A percentile compares a stretch with the other conserved stretches of the same genome.
phyloP scores from a whole-genome alignment of 139 green algal species.

The Limnomonas spitsbergensis region DNA sequence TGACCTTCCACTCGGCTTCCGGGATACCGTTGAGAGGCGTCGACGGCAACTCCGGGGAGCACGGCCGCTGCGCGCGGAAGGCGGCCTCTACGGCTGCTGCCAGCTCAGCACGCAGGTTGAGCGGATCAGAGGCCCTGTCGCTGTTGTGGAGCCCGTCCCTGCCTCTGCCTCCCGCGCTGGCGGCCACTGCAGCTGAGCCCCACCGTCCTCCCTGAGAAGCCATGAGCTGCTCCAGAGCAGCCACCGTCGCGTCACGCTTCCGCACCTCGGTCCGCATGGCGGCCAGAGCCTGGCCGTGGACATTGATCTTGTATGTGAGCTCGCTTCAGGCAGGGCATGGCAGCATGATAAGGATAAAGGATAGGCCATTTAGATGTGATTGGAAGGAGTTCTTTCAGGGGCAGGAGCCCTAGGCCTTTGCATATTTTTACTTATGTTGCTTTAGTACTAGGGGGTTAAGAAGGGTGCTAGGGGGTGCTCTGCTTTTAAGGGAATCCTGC shows the following conservation, averaged over 20 bases:
- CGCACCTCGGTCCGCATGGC: background rate
- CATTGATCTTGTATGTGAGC: slow-evolving; percentile 22
- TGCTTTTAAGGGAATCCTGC: too few species aligned
- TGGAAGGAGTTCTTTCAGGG: too few species aligned
- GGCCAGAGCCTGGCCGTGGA: slow-evolving; percentile 16
- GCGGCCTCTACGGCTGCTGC: background rate
- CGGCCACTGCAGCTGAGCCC: background rate
- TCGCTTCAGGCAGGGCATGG: slow-evolving; percentile 6
- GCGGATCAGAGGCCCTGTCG: background rate
- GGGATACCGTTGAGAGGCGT: background rate
- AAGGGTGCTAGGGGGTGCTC: too few species aligned
- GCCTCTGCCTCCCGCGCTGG: background rate
- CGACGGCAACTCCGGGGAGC: background rate
- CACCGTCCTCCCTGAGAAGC: background rate
- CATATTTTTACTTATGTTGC: too few species aligned
- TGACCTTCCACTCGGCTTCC: background rate
- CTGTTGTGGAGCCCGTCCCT: background rate
- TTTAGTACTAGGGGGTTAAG: too few species aligned
- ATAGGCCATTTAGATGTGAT: too few species aligned
- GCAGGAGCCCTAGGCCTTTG: too few species aligned
- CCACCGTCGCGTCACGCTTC: background rate
- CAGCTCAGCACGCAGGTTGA: background rate
- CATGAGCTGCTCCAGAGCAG: background rate
- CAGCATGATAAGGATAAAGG: background rate
- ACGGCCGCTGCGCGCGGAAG: background rate